Base-by-base conservation (phyloP, 768 basidiomycete species). In the Tricholoma saponaceum region DNA sequence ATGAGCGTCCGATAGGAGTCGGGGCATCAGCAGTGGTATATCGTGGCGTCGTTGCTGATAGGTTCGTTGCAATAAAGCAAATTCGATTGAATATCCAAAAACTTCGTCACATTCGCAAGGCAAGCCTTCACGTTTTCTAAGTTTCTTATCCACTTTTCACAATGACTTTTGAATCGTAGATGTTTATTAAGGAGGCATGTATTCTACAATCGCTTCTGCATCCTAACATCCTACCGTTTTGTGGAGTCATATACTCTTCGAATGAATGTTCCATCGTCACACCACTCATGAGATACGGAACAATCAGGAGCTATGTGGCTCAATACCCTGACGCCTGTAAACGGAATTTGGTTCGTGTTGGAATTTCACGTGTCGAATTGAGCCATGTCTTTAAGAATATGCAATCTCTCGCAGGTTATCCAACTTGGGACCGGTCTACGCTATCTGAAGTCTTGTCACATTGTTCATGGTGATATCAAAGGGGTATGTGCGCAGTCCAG, bases 381-480 rank as follows among this genome's bases (percentile, higher is more conserved):
- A 20, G n/a, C 7, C 9, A 9, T 22, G 7, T 10, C 20, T 58
- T 8, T 3, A 4, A 28, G 3, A 1, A 5, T 35, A 14, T 14
- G 33, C 10, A 13, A 9, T 28, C 28, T 14, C 10, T 35, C 33
- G 13, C 55, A 71, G 71, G 59, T 69, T 23, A 58, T 66, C 28
- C 65, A 70, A 28, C 65, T 71, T 22, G 68, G 65, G 1, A 64
- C 68, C 49, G 72, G 68, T 5, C 62, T 73, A 14, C 56, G 64
- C 14, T 70, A 66, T 26, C 43, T 73, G 25, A 66, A 64, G 12
- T 18, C 58, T 41, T 68, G 64, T 22, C 58, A 58, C 4, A 64
- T 79, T 25, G 59, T 75, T 13, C 77, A 79, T 23, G 74, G 77
- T 6, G 77, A 79, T 60, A 28, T 79, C 25, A 79, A 78, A 59